phyloP scores from a whole-genome alignment of 2,329 filamentous ascomycete genomes.

The Fusarium falciforme region DNA sequence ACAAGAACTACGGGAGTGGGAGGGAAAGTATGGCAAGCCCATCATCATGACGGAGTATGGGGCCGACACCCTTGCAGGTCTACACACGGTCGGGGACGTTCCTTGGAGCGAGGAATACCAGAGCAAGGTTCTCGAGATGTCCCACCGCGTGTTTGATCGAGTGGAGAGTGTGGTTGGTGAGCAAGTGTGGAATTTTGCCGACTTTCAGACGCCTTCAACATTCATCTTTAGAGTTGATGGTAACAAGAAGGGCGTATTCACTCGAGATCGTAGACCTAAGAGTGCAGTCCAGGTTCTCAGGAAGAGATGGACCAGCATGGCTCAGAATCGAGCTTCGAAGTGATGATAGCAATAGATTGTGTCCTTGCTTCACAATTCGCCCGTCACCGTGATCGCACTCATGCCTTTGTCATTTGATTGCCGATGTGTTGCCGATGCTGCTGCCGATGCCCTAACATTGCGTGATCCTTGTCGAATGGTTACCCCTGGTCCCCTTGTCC shows the following conservation, averaged over 20 bases:
- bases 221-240: constrained; percentile 32
- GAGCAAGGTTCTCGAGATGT: constrained; percentile 23
- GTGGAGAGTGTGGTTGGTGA: constrained; percentile 29
- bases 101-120: constrained; percentile 37
- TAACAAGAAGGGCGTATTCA: constrained; percentile 35
- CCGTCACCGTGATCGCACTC: neutral
- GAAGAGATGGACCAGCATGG: constrained; percentile 11
- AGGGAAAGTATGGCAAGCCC: constrained; percentile 18
- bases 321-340: neutral
- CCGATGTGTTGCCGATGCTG: neutral
- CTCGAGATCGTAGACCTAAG: constrained; percentile 20
- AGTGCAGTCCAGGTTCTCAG: constrained; percentile 12
- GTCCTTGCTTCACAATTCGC: neutral
- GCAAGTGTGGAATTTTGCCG: constrained; percentile 35
- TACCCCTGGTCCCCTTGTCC: neutral
- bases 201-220: constrained; percentile 20
- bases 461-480: neutral
- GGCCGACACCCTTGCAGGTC: constrained; percentile 9
- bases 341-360: neutral
- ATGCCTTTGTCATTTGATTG: neutral
- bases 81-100: constrained; percentile 24
- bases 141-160: constrained; percentile 25
- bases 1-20: constrained; percentile 7
- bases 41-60: constrained; percentile 27
- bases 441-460: neutral